phyloP scores from a whole-genome alignment of 768 basidiomycete genomes.

The Tulasnella sp. region DNA sequence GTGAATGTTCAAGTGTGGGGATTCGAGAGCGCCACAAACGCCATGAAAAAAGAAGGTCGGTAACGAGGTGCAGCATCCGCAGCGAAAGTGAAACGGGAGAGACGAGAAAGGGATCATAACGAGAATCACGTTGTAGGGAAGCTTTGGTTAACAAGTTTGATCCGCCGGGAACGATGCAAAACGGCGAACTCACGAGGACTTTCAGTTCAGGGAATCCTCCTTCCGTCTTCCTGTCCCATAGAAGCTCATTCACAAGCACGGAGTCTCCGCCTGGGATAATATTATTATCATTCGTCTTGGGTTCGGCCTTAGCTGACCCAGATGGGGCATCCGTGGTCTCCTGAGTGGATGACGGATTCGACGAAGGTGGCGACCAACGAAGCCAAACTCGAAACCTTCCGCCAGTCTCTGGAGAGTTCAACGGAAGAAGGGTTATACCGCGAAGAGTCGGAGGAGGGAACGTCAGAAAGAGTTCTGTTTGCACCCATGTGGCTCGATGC shows the following conservation, averaged over 20 bases:
- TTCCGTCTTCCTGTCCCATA: conserved; percentile 90
- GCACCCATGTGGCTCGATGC: conserved; percentile 89
- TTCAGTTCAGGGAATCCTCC: conserved; percentile 92
- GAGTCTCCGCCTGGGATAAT: neutral
- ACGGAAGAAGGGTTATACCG: conserved; percentile 67
- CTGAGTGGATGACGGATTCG: conserved; percentile 34
- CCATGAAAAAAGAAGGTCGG: neutral
- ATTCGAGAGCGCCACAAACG: conserved; percentile 1
- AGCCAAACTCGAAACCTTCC: conserved; percentile 94
- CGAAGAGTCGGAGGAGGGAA: conserved; percentile 75
- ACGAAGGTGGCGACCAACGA: conserved; percentile 38
- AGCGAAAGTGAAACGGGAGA: neutral
- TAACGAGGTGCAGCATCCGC: neutral
- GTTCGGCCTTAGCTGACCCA: neutral
- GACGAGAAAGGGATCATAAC: neutral
- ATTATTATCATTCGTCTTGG: neutral
- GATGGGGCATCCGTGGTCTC: conserved; percentile 33
- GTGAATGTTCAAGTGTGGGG: conserved; percentile 1
- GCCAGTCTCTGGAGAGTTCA: conserved; percentile 74
- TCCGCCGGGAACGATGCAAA: neutral
- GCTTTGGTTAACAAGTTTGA: neutral
- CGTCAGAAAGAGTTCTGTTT: conserved; percentile 86
- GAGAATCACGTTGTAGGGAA: neutral
- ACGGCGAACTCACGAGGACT: conserved; percentile 54
- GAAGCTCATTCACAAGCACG: conserved; percentile 38